A percentile compares a stretch with the other conserved stretches of the same genome.
Evolutionary conservation across 441 rosid genomes (phyloP).

Genomic region (Erysimum cheiri): DNA sequence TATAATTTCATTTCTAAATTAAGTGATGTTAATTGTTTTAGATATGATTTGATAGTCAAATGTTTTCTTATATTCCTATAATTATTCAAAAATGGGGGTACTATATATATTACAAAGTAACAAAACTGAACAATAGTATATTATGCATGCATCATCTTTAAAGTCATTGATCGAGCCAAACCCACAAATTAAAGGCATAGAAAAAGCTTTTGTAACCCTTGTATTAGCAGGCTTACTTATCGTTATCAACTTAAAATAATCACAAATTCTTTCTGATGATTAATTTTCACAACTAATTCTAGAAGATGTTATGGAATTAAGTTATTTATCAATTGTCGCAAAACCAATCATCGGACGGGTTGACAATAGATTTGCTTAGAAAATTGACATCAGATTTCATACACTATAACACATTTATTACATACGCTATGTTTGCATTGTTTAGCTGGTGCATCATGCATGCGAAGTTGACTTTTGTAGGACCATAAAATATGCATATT

Average conservation of each 20-base stretch:
- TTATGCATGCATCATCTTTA: too few relatives aligned
- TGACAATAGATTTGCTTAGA: not conserved
- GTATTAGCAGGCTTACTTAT: not conserved
- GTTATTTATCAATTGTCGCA: not conserved
- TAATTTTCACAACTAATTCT: not conserved
- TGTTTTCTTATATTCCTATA: not conserved
- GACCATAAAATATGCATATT: not conserved
- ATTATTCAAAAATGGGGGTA: not conserved
- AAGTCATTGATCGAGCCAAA: not conserved
- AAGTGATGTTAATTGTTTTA: too few relatives aligned
- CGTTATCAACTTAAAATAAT: not conserved
- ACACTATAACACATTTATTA: slow-evolving; percentile 19
- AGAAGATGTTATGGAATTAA: not conserved
- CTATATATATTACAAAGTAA: not conserved
- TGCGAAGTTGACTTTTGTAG: slow-evolving; percentile 37
- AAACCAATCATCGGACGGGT: not conserved
- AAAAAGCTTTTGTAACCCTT: not conserved
- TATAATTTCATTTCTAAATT: too few relatives aligned
- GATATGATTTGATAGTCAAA: too few relatives aligned
- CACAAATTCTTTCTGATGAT: not conserved
- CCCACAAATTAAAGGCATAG: not conserved
- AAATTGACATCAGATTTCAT: not conserved
- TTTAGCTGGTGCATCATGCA: slow-evolving; percentile 31
- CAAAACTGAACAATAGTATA: too few relatives aligned
- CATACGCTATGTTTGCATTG: not conserved